Evolutionary conservation across 495 filamentous ascomycete species (phyloP), one percentile per base, ranked within the genome.

Genomic region (Aspergillus saccharolyticus): DNA sequence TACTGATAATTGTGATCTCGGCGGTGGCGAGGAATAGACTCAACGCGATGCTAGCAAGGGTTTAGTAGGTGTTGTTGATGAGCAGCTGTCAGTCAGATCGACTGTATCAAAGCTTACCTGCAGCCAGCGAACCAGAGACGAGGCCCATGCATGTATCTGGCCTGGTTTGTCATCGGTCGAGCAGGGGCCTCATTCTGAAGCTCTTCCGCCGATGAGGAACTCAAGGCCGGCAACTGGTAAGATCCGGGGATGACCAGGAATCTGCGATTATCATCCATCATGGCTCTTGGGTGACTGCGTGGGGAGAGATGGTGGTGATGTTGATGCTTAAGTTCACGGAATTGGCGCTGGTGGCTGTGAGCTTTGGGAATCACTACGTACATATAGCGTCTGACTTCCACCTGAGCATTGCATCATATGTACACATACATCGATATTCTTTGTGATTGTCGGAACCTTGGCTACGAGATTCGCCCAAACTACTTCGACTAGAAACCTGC

Each of bases 1-100:
- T 86, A 22, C 78, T 81, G n/a, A 86, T 80, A 50, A 86, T 85
- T 3, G 78, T 81, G 21, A 58, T 76, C 58, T 87, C 84, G 3
- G 85, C 61, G 17, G 74, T 80, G 10, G 79, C 77, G 18, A 86
- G 76, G 51, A 86, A 77, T 7, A 86, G 74, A 42, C 76, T 72
- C 4, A 80, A 47, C 15, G 78, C 72, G 44, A 85, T 67, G 10
- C 80, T 85, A 39, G 5, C 33, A 12, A 39, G 7, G 7, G 12
- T 39, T 5, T 8, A 12, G 33, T 28, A 9, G 25, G 9, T 28
- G 25, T 3, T 39, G 5, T 12, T 39, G 33, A 12, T 39, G 3
- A 9, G 25, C n/a, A 28, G 33, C 12, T 39, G 33, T 39, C 33
- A 39, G 33, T 39, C 33, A 39, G 33, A 39, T 39, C 33, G 10